phyloP scores from a whole-genome alignment of 129 eudicot species.

The Apium graveolens region DNA sequence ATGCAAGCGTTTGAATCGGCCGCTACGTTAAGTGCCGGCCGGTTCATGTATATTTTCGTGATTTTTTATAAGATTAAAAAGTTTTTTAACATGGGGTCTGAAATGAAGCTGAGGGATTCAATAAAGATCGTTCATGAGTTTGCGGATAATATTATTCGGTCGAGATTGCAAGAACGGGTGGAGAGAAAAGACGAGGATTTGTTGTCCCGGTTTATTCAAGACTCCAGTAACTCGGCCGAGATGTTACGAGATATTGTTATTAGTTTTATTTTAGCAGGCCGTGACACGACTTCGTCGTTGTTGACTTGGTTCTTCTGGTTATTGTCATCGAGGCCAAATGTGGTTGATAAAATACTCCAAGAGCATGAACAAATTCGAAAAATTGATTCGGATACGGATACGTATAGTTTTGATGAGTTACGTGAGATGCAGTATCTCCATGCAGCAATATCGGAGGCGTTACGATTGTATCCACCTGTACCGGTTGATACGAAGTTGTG shows the following conservation, averaged over 20 bases:
- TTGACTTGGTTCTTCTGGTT: conserved; percentile 82
- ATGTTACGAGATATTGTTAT: conserved; percentile 44
- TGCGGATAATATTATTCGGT: conserved; percentile 51
- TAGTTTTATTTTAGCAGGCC: conserved; percentile 74
- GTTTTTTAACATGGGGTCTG: conserved; percentile 41
- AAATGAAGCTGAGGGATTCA: conserved; percentile 32
- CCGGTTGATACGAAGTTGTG: conserved; percentile 60
- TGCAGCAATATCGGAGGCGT: conserved; percentile 57
- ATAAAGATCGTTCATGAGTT: conserved; percentile 50
- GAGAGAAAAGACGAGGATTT: conserved; percentile 46
- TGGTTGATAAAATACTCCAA: conserved; percentile 35
- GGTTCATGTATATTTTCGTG: conserved; percentile 48
- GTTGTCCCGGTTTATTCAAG: conserved; percentile 57
- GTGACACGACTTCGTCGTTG: conserved; percentile 77
- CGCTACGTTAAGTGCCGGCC: conserved; percentile 44
- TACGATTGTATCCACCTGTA: conserved; percentile 79
- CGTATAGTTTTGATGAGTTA: conserved; percentile 48
- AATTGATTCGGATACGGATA: conserved; percentile 1
- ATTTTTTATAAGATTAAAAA: conserved; percentile 26
- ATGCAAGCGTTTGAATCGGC: conserved; percentile 82
- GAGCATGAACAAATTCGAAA: conserved; percentile 30
- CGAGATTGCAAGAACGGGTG: conserved; percentile 31
- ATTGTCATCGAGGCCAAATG: conserved; percentile 36
- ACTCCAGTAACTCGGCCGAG: conserved; percentile 38
- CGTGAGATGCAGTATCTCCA: conserved; percentile 70